Conservation (phyloP, 257 asterid species). For the Avicennia marina region DNA sequence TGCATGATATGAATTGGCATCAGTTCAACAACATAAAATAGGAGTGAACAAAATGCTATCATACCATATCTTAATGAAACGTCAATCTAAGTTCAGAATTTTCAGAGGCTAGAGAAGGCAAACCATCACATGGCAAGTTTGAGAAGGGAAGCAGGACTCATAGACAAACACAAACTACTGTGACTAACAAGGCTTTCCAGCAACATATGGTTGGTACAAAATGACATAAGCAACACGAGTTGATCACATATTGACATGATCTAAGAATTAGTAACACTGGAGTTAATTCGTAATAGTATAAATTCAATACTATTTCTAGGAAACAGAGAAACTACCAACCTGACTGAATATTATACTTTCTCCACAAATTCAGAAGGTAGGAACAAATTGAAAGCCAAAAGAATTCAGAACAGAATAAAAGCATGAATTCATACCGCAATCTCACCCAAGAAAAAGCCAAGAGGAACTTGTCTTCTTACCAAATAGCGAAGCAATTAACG, state of each 20-base stretch:
- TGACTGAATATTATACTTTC: neutral
- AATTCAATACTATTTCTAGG: neutral
- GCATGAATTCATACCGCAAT: neutral
- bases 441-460: slow-evolving; percentile 4
- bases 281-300: too few species aligned
- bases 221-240: neutral
- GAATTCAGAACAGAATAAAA: slow-evolving; percentile 1
- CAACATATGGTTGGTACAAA: neutral
- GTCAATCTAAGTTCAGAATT: neutral
- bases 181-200: neutral
- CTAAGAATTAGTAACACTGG: neutral
- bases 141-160: too few species aligned
- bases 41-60: slow-evolving; percentile 9
- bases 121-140: slow-evolving; percentile 1
- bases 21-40: slow-evolving; percentile 3
- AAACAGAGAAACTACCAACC: slow-evolving; percentile 5
- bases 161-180: too few species aligned
- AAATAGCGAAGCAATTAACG: slow-evolving; percentile 83
- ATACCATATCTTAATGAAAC: too few species aligned
- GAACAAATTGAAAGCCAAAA: neutral
- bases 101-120: slow-evolving; percentile 6
- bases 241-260: neutral
- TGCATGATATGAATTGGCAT: slow-evolving; percentile 13
- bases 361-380: neutral
- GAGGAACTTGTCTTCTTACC: slow-evolving; percentile 57